Base-by-base conservation (phyloP, 2,329 filamentous ascomycete genomes). In the Capronia americana region DNA sequence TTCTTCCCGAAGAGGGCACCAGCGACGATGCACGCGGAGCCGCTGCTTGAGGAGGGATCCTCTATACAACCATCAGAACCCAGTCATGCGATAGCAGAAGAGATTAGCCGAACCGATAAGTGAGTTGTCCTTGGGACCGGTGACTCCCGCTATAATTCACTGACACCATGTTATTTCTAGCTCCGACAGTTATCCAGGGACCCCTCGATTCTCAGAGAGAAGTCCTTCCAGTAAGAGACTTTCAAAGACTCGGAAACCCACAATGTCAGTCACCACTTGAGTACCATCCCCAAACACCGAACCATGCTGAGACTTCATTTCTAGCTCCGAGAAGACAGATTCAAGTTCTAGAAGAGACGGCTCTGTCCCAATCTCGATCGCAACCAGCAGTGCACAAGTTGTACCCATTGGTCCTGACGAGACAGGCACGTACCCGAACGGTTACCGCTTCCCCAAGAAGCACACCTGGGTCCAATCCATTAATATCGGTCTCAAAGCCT, bases 381-480 rank as follows among this genome's bases (percentile, higher is more conserved):
- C 55, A 53, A 66, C 56, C 30, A 55, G 53, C 28, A 61, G 50
- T 10, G 41, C 53, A 8, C 67, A 69, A 48, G 55, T 34, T 3
- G 64, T 69, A 6, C 64, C 30, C 2, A 51, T 67, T 7, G 74
- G 73, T 11, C 75, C 75, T 1, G 72, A 77, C 61, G 74, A 72
- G 58, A 74, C 72, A n/a, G 75, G 75, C 53, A 71, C 72, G 34
- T 77, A 77, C 63, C 75, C 75, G 48, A 77, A 76, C 50, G 75
- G 75, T 57, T 77, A 77, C 69, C 74, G 74, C 50, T 77, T 77
- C 64, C 75, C 75, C 28, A 73, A 73, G 58, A 76, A 77, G 62
- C 75, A 77, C 63, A 76, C 74, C 46, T 76, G 75, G 75, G 70
- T 58, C 23, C 71, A 77, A 67, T 72, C 75, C 7, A 74, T 70